phyloP scores from a whole-genome alignment of 2,329 filamentous ascomycete genomes.

The Colletotrichum lini region DNA sequence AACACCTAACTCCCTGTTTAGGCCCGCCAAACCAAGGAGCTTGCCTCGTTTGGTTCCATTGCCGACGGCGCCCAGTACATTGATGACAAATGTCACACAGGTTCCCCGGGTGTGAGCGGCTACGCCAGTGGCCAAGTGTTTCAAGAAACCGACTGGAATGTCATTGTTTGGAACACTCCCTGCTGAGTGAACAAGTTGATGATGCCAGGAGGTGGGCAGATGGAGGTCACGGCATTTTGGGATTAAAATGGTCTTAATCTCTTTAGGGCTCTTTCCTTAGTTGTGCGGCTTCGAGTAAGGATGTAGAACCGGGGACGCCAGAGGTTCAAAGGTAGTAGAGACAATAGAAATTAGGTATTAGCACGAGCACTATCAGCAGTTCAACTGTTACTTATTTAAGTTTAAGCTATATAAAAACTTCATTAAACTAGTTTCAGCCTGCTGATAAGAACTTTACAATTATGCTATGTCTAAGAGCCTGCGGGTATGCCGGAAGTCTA shows the following conservation, averaged over 20 bases:
- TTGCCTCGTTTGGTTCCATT: conserved; percentile 16
- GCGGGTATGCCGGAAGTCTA: too few species aligned
- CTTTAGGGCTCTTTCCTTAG: background rate
- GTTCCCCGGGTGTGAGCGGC: background rate
- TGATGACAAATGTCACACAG: background rate
- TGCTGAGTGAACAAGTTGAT: conserved; percentile 1
- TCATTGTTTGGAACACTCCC: conserved; percentile 9
- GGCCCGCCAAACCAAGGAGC: background rate
- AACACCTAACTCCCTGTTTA: background rate
- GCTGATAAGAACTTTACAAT: too few species aligned
- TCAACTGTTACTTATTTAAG: too few species aligned
- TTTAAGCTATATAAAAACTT: too few species aligned
- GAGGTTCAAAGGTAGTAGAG: too few species aligned
- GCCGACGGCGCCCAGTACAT: conserved; percentile 27
- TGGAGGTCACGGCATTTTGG: background rate
- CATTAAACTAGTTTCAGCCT: too few species aligned
- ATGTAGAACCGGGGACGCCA: too few species aligned
- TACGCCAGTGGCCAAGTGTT: conserved; percentile 8
- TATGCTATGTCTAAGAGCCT: too few species aligned
- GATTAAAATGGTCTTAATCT: background rate
- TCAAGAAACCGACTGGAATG: conserved; percentile 18
- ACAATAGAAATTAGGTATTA: too few species aligned
- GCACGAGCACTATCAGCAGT: too few species aligned
- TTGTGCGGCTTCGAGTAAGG: background rate
- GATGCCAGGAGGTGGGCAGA: background rate